Evolutionary conservation across 768 basidiomycete species (phyloP).

Genomic region (Pulveroboletus ravenelii): DNA sequence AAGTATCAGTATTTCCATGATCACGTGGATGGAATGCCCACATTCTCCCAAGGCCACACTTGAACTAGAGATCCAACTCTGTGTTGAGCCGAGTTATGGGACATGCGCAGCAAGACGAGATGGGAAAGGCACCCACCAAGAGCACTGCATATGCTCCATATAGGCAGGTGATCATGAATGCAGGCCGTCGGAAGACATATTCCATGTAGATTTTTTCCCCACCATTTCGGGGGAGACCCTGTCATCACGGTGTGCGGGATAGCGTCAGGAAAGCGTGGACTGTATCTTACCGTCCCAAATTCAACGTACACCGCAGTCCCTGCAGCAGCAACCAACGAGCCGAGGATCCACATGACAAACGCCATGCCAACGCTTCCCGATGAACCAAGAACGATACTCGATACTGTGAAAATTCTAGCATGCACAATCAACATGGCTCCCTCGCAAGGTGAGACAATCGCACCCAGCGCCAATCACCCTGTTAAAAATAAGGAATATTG

Average conservation of each 20-base stretch:
- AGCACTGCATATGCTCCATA: slow-evolving; percentile 56
- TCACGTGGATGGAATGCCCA: slow-evolving; percentile 22
- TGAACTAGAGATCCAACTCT: slow-evolving; percentile 58
- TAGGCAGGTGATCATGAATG: slow-evolving; percentile 55
- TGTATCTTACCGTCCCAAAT: slow-evolving; percentile 55
- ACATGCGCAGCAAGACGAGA: background rate
- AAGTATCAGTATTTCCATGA: background rate
- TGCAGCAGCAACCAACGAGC: slow-evolving; percentile 56
- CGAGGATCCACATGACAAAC: slow-evolving; percentile 66
- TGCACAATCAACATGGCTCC: slow-evolving; percentile 1
- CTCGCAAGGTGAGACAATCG: background rate
- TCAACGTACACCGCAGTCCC: slow-evolving; percentile 75
- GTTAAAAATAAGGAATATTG: slow-evolving; percentile 68
- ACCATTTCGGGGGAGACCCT: slow-evolving; percentile 68
- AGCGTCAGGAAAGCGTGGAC: background rate
- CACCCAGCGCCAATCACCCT: slow-evolving; percentile 72
- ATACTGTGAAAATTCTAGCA: slow-evolving; percentile 63
- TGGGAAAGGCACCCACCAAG: slow-evolving; percentile 37
- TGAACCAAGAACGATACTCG: slow-evolving; percentile 59
- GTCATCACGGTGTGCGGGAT: background rate
- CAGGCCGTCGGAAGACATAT: slow-evolving; percentile 60
- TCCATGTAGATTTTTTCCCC: slow-evolving; percentile 78
- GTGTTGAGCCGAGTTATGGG: background rate
- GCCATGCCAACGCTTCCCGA: slow-evolving; percentile 70
- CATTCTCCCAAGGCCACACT: slow-evolving; percentile 73